Conservation (phyloP, 1,284 basidiomycete genomes). For the Gomphus sp. region DNA sequence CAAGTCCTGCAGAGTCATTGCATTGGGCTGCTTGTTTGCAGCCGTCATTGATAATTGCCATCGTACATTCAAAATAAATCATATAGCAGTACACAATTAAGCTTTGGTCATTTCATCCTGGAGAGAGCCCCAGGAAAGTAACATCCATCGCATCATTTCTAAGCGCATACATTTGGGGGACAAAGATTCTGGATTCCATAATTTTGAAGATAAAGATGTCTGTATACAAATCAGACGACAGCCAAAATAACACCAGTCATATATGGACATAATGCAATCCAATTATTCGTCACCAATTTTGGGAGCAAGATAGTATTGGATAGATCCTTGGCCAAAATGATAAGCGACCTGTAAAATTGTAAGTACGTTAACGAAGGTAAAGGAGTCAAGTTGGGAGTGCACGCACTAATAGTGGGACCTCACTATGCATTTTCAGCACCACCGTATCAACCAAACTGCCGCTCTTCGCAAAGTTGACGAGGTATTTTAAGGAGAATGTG, state of each 20-base stretch:
- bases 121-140: too few species aligned
- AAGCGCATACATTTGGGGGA: background rate
- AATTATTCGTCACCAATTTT: constrained; percentile 76
- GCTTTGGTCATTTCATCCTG: too few species aligned
- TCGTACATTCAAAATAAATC: too few species aligned
- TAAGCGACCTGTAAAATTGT: constrained; percentile 59
- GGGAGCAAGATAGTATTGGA: constrained; percentile 83
- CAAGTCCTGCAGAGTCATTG: too few species aligned
- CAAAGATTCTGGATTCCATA: background rate
- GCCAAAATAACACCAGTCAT: background rate
- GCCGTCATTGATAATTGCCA: too few species aligned
- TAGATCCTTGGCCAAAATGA: constrained; percentile 74
- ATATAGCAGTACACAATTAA: too few species aligned
- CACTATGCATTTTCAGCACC: constrained; percentile 82
- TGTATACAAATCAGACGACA: background rate
- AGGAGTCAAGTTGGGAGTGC: constrained; percentile 8
- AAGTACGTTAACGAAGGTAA: background rate
- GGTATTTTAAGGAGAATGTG: constrained; percentile 96
- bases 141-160: background rate
- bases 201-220: background rate
- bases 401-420: constrained; percentile 80
- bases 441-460: constrained; percentile 68
- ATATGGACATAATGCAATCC: background rate
- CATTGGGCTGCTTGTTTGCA: too few species aligned
- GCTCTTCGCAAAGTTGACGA: constrained; percentile 96